These are phyloP conservation scores for Candida ficus DNA, from an alignment of 805 yeast genomes.

Conservation along the genomic window DNA sequence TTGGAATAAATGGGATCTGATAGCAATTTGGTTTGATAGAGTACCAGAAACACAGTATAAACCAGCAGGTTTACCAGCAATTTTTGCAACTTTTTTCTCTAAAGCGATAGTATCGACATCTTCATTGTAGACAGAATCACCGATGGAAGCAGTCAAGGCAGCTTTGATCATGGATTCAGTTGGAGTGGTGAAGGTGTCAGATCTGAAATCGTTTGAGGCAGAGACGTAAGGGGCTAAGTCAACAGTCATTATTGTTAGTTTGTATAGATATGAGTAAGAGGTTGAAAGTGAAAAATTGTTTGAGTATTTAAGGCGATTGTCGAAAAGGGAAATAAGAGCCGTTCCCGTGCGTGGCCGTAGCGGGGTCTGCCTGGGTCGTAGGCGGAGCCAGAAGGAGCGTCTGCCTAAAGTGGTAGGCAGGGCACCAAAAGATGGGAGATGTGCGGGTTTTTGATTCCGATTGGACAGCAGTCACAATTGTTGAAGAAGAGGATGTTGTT, in stretches of 20 bases:
- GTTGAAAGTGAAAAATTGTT: background rate
- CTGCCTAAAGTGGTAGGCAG: background rate
- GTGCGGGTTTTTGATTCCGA: too few species aligned
- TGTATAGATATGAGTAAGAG: background rate
- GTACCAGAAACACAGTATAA: slow-evolving; percentile 87
- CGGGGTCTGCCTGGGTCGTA: background rate
- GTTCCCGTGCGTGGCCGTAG: slow-evolving; percentile 3
- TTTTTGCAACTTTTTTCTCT: slow-evolving; percentile 56
- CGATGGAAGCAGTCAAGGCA: slow-evolving; percentile 53
- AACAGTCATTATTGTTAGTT: slow-evolving; percentile 6
- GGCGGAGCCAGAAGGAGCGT: background rate
- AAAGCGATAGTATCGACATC: slow-evolving; percentile 64
- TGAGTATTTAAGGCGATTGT: background rate
- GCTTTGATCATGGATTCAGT: slow-evolving; percentile 68
- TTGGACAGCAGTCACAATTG: background rate
- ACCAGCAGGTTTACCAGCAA: slow-evolving; percentile 80
- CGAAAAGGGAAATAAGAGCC: slow-evolving; percentile 8
- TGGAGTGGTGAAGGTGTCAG: slow-evolving; percentile 92
- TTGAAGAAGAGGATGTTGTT: background rate
- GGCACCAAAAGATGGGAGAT: too few species aligned
- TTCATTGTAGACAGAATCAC: slow-evolving; percentile 86
- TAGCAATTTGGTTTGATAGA: slow-evolving; percentile 82
- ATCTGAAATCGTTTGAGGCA: slow-evolving; percentile 50
- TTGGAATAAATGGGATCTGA: slow-evolving; percentile 68
- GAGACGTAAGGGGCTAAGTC: slow-evolving; percentile 55